Base-by-base conservation (phyloP, 768 basidiomycete species). In the Leccinum barrowsii region DNA sequence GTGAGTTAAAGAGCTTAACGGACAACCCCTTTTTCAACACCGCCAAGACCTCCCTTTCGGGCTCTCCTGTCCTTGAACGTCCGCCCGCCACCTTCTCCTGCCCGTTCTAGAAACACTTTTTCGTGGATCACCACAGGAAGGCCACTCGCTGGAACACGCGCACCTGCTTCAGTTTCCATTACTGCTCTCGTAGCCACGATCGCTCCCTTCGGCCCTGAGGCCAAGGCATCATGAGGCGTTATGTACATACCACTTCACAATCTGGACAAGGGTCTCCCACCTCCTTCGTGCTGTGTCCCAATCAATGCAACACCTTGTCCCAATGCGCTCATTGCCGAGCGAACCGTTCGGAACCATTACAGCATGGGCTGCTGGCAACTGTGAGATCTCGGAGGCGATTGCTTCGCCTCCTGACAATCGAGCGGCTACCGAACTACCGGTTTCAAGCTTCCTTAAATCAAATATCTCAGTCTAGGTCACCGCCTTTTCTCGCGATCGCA, bases 1-100 rank as follows among this genome's bases (percentile, higher is more conserved):
- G 70, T 73, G 71, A 76, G 75, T 71, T 71, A 70, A 76, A 74
- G 74, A 77, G 77, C 70, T 70, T 78, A 77, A 76, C 75, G 73
- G 72, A 61, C 68, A 67, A 44, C 66, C 66, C 66, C 66, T 63
- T 66, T 69, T 60, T 63, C 63, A 63, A 60, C 61, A 69, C 69
- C 59, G 63, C 61, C 59, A 61, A 64, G 59, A 35, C 51, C 26
- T 60, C 49, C 28, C n/a, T 21, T 44, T 44, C 19, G 42, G 42
- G 50, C 61, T 57, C 61, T 57, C 60, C 56, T 65, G 60, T 67
- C 60, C 50, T 24, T 24, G 24, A 24, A 44, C 42, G 28, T 44
- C 48, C 50, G 28, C 52, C 48, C 32, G 34, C 26, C 59, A 40
- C 46, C 35, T 37, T 19, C 50, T 30, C 35, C 54, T 46, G 7